phyloP scores from a whole-genome alignment of 495 filamentous ascomycete species.

The Physcia stellaris region DNA sequence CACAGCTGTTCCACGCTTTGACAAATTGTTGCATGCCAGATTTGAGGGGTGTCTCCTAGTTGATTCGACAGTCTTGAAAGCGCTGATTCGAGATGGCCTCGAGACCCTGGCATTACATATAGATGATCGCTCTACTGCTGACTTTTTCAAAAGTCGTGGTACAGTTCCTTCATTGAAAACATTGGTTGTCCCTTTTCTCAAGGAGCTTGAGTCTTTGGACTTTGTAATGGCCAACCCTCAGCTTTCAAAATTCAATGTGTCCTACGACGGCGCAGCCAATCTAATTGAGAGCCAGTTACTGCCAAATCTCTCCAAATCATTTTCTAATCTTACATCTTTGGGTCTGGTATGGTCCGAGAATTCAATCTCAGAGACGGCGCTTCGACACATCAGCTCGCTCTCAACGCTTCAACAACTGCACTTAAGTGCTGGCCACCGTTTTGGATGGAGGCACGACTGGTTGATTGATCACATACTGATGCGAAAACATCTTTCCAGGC shows the following conservation, averaged over 20 bases:
- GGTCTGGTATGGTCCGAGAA: neutral
- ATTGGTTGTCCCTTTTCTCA: neutral
- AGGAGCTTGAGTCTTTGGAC: neutral
- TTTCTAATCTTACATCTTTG: constrained; percentile 2
- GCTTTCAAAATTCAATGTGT: neutral
- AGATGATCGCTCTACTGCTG: neutral
- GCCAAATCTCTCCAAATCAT: constrained; percentile 4
- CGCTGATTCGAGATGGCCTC: neutral
- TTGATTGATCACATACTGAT: constrained; percentile 8
- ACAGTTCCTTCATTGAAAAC: neutral
- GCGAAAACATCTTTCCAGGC: neutral
- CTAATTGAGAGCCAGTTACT: constrained; percentile 1
- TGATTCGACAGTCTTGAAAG: neutral
- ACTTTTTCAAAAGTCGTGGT: constrained; percentile 2
- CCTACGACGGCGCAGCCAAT: neutral
- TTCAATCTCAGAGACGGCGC: neutral
- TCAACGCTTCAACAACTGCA: constrained; percentile 6
- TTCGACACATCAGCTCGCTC: constrained; percentile 2
- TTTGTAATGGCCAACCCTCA: constrained; percentile 1
- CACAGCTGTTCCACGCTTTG: neutral
- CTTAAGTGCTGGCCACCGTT: constrained; percentile 3
- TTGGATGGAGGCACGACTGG: constrained; percentile 2
- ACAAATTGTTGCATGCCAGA: neutral
- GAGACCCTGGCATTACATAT: too few species aligned
- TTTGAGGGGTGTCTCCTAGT: neutral